A percentile compares a stretch with the other conserved stretches of the same genome.
These are phyloP conservation scores for Grammothele lineata DNA, from an alignment of 768 basidiomycete genomes.

Conservation along the genomic window DNA sequence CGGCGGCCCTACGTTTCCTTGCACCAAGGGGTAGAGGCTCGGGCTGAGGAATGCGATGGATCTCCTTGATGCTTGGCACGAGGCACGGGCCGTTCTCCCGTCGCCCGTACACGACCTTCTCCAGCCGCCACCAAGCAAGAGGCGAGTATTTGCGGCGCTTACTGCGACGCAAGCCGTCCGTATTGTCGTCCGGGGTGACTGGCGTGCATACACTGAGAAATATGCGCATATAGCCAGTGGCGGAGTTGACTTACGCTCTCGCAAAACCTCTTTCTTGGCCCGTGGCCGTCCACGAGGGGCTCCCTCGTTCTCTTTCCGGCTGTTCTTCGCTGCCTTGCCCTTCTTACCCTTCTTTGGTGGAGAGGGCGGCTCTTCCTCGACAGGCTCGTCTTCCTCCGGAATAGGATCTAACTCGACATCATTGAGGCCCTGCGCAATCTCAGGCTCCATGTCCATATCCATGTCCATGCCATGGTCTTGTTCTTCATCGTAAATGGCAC, in stretches of 20 bases:
- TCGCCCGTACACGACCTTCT: conserved; percentile 80
- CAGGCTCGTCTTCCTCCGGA: not conserved
- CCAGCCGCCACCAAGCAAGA: conserved; percentile 90
- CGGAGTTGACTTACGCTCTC: conserved; percentile 21
- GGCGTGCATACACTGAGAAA: not conserved
- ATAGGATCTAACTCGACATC: conserved; percentile 23
- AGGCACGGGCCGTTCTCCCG: conserved; percentile 45
- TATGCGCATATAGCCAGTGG: not conserved
- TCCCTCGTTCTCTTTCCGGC: conserved; percentile 30
- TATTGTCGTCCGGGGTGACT: conserved; percentile 27
- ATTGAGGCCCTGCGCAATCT: conserved; percentile 34
- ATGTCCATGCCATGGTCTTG: conserved; percentile 32
- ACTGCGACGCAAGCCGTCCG: conserved; percentile 62
- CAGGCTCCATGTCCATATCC: conserved; percentile 43
- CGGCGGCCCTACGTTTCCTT: conserved; percentile 28
- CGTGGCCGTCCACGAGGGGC: conserved; percentile 13
- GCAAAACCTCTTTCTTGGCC: conserved; percentile 15
- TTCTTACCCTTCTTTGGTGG: conserved; percentile 17
- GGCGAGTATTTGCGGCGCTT: conserved; percentile 65
- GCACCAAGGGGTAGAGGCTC: conserved; percentile 44
- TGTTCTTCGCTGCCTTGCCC: conserved; percentile 23
- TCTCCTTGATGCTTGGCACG: conserved; percentile 64
- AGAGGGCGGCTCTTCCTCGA: conserved; percentile 8
- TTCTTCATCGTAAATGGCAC: conserved; percentile 28
- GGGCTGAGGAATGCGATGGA: conserved; percentile 54